Base-by-base conservation (phyloP, 768 basidiomycete species). In the Tricholoma bakamatsutake region DNA sequence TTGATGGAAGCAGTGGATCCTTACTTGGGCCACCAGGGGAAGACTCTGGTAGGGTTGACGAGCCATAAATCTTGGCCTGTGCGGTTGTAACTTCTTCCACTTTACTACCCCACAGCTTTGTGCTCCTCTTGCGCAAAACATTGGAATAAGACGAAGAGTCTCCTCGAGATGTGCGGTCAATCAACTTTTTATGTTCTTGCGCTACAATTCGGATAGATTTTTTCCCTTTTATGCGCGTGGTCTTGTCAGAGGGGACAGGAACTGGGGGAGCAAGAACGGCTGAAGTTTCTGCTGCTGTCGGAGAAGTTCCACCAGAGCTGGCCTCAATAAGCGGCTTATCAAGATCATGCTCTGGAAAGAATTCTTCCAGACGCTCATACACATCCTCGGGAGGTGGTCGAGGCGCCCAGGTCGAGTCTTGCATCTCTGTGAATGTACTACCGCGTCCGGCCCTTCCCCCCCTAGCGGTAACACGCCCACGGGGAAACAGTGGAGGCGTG, bases 251-350 rank as follows among this genome's bases (percentile, higher is more conserved):
- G 47, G 67, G 58, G 7, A 61, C 55, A 15, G 65, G 60, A 51
- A 68, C 63, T 30, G 77, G 67, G 27, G 76, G 73, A 13, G 75
- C 68, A 21, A 74, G 73, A 5, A 74, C 73, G 0, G 69, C 64
- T 7, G 73, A 67, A 9, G 78, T 74, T 30, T 90, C 89, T 8
- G 74, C 74, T 21, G 80, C 68, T 2, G 86, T 88, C 1, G 92
- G 90, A 2, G 89, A 90, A 3, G 87, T 85, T 40, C 88, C 87
- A 9, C 90, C 88, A 3, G 85, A 88, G 39, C 78, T 80, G 31
- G 87, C 84, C 62, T 98, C 96, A 53, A 98, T 90, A 60, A 98
- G 88, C 1, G 95, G 94, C 66, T 93, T 90, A 69, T 98, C 97
- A 48, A 98, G 82, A 65, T 98, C 94, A 66, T 97, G 91, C 60